These are phyloP conservation scores for Gastrodia elata DNA, from an alignment of 106 monocot genomes.

Conservation along the genomic window DNA sequence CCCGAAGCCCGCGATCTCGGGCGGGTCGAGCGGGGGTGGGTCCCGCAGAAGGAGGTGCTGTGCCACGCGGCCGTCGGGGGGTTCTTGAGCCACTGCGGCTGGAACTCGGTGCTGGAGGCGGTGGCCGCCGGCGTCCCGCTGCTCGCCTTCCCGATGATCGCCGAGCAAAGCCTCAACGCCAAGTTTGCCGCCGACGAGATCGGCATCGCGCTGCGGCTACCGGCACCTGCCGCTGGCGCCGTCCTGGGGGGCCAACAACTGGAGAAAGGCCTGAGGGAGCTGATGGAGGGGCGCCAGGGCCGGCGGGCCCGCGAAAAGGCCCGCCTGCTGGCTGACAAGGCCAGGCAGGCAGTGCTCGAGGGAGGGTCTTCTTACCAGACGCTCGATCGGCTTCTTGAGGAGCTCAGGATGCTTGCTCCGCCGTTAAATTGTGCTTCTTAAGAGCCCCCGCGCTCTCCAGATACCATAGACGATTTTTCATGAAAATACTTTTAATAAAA, in stretches of 20 bases:
- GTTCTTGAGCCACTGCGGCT: slow-evolving; percentile 58
- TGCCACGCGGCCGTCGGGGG: slow-evolving; percentile 22
- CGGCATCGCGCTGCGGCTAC: slow-evolving; percentile 18
- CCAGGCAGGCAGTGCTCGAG: slow-evolving; percentile 11
- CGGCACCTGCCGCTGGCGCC: background rate
- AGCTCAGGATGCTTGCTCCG: slow-evolving; percentile 3
- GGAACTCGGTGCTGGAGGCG: slow-evolving; percentile 67
- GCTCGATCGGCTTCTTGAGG: slow-evolving; percentile 13
- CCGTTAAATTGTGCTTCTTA: too few species aligned
- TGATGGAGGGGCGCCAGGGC: slow-evolving; percentile 18
- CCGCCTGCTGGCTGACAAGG: slow-evolving; percentile 1
- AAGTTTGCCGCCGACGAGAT: slow-evolving; percentile 27
- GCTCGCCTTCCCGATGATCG: slow-evolving; percentile 45
- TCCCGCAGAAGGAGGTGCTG: slow-evolving; percentile 30
- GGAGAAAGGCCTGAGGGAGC: slow-evolving; percentile 13
- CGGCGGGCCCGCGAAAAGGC: slow-evolving; percentile 10
- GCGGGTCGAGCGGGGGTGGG: slow-evolving; percentile 24
- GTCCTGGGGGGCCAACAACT: slow-evolving; percentile 13
- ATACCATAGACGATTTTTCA: too few species aligned
- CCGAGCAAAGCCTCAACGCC: slow-evolving; percentile 44
- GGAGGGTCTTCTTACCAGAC: slow-evolving; percentile 12
- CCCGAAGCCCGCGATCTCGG: background rate
- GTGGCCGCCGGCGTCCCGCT: slow-evolving; percentile 29
- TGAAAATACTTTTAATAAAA: too few species aligned
- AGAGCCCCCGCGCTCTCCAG: too few species aligned